Percentiles rank a stretch among this genome's conserved stretches.
These are phyloP conservation scores for Leccinum subgranulosum DNA, from an alignment of 768 basidiomycete genomes.

Conservation along the genomic window DNA sequence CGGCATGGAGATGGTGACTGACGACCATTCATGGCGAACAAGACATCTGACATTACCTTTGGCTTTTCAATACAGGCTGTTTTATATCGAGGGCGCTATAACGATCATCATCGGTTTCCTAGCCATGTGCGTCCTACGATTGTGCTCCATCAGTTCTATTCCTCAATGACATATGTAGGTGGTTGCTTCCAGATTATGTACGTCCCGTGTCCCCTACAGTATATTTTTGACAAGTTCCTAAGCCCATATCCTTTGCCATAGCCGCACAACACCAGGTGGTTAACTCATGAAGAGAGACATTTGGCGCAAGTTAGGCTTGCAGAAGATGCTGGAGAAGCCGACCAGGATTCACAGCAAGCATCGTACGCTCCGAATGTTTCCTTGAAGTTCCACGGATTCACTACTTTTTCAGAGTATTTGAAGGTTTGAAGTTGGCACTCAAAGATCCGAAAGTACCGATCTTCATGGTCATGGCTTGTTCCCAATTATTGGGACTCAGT, in stretches of 20 bases:
- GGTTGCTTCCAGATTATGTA: slow-evolving; percentile 58
- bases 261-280: slow-evolving; percentile 64
- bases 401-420: slow-evolving; percentile 36
- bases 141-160: not conserved
- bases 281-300: slow-evolving; percentile 47
- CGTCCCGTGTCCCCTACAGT: slow-evolving; percentile 15
- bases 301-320: slow-evolving; percentile 66
- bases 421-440: slow-evolving; percentile 54
- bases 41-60: not conserved
- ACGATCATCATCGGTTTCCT: slow-evolving; percentile 58
- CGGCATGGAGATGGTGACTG: slow-evolving; percentile 67
- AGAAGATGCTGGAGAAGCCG: slow-evolving; percentile 67
- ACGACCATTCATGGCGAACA: not conserved
- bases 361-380: slow-evolving; percentile 4
- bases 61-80: slow-evolving; percentile 41
- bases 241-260: slow-evolving; percentile 15
- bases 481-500: slow-evolving; percentile 53
- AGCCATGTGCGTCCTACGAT: slow-evolving; percentile 38
- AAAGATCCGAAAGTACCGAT: slow-evolving; percentile 52
- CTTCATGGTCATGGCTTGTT: slow-evolving; percentile 50
- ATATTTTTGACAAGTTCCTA: not conserved
- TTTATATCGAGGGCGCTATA: slow-evolving; percentile 70
- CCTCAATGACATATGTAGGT: slow-evolving; percentile 34
- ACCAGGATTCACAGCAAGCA: slow-evolving; percentile 38
- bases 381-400: not conserved